Evolutionary conservation across 78 protist species (phyloP), one percentile per base, ranked within the genome.

Genomic region (Dictyostelium intermedium): DNA sequence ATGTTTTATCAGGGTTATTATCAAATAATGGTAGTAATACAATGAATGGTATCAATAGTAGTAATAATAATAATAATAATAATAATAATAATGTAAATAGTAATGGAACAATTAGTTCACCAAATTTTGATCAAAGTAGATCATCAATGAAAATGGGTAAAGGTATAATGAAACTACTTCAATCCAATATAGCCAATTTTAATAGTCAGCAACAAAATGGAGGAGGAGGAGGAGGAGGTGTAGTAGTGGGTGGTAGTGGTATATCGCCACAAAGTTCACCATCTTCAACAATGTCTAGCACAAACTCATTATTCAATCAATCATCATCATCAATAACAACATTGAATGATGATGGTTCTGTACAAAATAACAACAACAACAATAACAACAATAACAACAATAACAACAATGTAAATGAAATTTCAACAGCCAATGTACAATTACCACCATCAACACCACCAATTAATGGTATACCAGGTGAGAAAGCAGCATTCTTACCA

Each of bases 401-500:
- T n/a, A 83, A 83, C 41, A 35, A 53, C 16, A 70, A 82, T 60
- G 74, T 37, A 23, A 70, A 83, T 20, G 89, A 45, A 16, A 39
- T 53, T 32, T 60, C 91, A 35, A n/a, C 32, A 7, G 53, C 20
- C 2, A 56, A 56, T 56, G 66, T 56, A 56, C 66, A 56, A 56
- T 27, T 66, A 66, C 74, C 43, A 72, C 79, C 79, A 14, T 72
- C 79, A 72, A 72, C 79, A 0, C 79, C 79, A 34, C 79, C 79
- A 45, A 27, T 18, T 79, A 20, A 60, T n/a, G 50, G 35, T 16
- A 18, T 39, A 77, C n/a, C 47, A 43, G 45, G 41, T 20, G 94
- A 89, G 23, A 89, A 89, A 47, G 20, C 94, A 43, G 47, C 94
- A 34, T 89, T 89, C 34, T 50, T 50, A 63, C 94, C 94, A 27